phyloP scores from a whole-genome alignment of 2,329 filamentous ascomycete species.

The Leptographium flavum region DNA sequence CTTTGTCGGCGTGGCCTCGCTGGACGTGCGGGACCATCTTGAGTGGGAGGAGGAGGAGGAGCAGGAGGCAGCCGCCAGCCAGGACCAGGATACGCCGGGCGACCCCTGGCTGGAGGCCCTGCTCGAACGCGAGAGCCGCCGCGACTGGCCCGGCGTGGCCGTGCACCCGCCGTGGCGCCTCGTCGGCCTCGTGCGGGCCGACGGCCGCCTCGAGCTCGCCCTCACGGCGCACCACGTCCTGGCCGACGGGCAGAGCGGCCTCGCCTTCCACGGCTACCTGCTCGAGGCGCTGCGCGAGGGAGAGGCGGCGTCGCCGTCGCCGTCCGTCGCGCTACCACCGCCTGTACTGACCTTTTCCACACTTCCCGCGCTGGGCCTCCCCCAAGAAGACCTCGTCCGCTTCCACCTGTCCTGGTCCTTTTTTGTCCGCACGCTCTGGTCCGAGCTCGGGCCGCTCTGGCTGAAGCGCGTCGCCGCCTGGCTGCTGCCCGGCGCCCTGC shows the following conservation, averaged over 20 bases:
- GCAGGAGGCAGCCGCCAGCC: neutral
- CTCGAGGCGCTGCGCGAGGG: conserved; percentile 24
- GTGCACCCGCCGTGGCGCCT: conserved; percentile 33
- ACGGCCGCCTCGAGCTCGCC: conserved; percentile 23
- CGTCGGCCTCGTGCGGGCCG: conserved; percentile 18
- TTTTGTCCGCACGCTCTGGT: conserved; percentile 26
- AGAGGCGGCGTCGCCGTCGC: conserved; percentile 4
- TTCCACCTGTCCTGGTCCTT: conserved; percentile 26
- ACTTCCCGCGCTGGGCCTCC: too few relatives aligned
- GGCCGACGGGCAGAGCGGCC: conserved; percentile 34
- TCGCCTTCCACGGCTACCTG: conserved; percentile 33
- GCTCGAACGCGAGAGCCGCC: conserved; percentile 25
- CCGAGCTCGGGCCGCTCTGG: conserved; percentile 23
- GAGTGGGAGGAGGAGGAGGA: conserved; percentile 15
- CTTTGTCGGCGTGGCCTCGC: conserved; percentile 27
- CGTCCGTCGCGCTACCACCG: too few relatives aligned
- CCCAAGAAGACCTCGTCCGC: conserved; percentile 26
- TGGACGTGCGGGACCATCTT: conserved; percentile 30
- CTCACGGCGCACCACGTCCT: conserved; percentile 39
- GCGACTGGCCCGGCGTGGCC: conserved; percentile 25
- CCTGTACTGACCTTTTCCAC: too few relatives aligned
- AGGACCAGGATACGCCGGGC: conserved; percentile 14
- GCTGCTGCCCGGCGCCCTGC: neutral
- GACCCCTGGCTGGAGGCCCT: conserved; percentile 19
- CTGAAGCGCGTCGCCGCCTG: conserved; percentile 11